A percentile compares a stretch with the other conserved stretches of the same genome.
These are phyloP conservation scores for Phylloporus rhodoxanthus DNA, from an alignment of 768 basidiomycete species.

Conservation along the genomic window DNA sequence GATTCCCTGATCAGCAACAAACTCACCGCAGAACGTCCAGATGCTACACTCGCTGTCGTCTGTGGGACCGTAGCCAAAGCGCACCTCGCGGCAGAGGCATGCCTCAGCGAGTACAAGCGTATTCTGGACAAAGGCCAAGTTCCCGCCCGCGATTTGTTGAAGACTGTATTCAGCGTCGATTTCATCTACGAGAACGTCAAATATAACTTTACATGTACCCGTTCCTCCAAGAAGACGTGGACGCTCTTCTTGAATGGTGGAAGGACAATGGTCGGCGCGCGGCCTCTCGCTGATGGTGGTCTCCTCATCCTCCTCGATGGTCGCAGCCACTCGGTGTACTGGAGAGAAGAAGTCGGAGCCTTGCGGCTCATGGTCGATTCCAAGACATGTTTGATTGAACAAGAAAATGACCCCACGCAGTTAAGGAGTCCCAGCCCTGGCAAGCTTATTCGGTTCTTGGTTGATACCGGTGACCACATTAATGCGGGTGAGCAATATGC, in stretches of 20 bases:
- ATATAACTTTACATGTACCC: slow-evolving; percentile 92
- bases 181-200: slow-evolving; percentile 96
- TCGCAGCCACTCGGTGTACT: slow-evolving; percentile 95
- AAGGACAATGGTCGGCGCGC: slow-evolving; percentile 84
- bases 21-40: slow-evolving; percentile 95
- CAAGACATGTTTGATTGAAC: slow-evolving; percentile 97
- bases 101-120: slow-evolving; percentile 89
- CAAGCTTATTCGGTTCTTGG: slow-evolving; percentile 89
- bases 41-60: slow-evolving; percentile 85
- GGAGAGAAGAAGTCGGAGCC: slow-evolving; percentile 96
- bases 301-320: slow-evolving; percentile 88
- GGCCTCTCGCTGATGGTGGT: slow-evolving; percentile 92
- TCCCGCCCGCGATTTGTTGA: slow-evolving; percentile 87
- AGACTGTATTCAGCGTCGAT: slow-evolving; percentile 93
- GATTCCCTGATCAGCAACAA: slow-evolving; percentile 96
- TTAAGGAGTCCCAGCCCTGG: slow-evolving; percentile 93
- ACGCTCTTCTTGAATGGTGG: slow-evolving; percentile 96
- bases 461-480: slow-evolving; percentile 96
- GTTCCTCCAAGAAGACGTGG: slow-evolving; percentile 85
- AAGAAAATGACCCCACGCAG: slow-evolving; percentile 99
- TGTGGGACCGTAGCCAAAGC: slow-evolving; percentile 97
- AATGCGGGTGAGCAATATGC: slow-evolving; percentile 96
- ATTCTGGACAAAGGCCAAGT: slow-evolving; percentile 98
- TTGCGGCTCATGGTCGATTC: slow-evolving; percentile 90
- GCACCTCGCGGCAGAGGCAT: slow-evolving; percentile 81